phyloP scores from a whole-genome alignment of 768 basidiomycete genomes.

The Suillus ampliporus region DNA sequence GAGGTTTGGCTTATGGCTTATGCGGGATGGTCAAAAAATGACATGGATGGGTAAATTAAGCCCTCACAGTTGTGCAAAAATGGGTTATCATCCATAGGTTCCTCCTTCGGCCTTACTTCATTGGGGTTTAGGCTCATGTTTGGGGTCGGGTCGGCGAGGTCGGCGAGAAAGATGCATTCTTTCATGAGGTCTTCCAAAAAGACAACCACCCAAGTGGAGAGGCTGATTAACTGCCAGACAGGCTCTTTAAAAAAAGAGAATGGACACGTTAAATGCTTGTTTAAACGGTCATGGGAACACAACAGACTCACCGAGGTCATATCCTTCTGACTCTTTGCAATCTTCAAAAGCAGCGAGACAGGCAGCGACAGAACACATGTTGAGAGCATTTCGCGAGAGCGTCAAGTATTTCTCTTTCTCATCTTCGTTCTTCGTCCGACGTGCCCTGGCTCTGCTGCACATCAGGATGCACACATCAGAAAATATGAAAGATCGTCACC shows the following conservation, averaged over 20 bases:
- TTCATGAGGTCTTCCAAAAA: constrained; percentile 70
- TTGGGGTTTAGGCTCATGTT: background rate
- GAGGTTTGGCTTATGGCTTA: constrained; percentile 23
- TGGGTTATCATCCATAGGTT: constrained; percentile 34
- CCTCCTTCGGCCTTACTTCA: constrained; percentile 27
- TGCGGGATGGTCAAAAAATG: constrained; percentile 50
- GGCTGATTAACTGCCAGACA: constrained; percentile 72
- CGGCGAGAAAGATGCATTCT: constrained; percentile 47
- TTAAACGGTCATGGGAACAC: background rate
- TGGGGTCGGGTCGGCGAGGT: constrained; percentile 22
- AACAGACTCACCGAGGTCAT: constrained; percentile 61
- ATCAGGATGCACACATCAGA: constrained; percentile 8
- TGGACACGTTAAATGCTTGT: constrained; percentile 13
- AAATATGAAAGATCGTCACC: constrained; percentile 24
- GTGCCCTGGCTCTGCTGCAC: constrained; percentile 39
- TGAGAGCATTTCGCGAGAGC: constrained; percentile 67
- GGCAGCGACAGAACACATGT: constrained; percentile 67
- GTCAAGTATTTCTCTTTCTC: constrained; percentile 48
- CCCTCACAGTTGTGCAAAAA: constrained; percentile 32
- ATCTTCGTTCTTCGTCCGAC: constrained; percentile 28
- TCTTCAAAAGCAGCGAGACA: constrained; percentile 69
- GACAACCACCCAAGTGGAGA: constrained; percentile 64
- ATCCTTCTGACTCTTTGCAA: constrained; percentile 62
- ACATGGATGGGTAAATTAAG: constrained; percentile 36
- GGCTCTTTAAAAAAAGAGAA: constrained; percentile 50